These are phyloP conservation scores for Nakataea oryzae DNA, from an alignment of 2,329 filamentous ascomycete genomes.

Conservation along the genomic window DNA sequence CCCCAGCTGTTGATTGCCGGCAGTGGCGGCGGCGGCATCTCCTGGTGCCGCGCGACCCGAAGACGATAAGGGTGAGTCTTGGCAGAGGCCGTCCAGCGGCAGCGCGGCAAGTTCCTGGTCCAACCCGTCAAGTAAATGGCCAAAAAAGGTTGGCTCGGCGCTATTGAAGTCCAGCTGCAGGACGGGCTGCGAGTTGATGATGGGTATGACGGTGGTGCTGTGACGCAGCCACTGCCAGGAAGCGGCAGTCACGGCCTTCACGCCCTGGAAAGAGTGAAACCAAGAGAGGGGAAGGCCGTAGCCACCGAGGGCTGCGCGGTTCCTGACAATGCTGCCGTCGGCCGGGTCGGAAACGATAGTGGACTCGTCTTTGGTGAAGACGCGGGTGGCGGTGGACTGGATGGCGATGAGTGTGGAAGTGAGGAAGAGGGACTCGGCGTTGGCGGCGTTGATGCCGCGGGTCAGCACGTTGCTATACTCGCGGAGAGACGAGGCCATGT, in stretches of 20 bases:
- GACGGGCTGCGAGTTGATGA: conserved; percentile 54
- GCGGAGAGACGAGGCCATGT: conserved; percentile 52
- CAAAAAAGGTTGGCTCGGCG: conserved; percentile 46
- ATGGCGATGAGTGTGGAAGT: conserved; percentile 56
- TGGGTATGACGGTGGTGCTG: conserved; percentile 45
- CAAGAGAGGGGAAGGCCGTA: conserved; percentile 52
- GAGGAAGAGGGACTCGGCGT: conserved; percentile 53
- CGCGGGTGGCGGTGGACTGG: conserved; percentile 52
- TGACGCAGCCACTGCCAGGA: conserved; percentile 54
- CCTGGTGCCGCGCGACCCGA: not conserved
- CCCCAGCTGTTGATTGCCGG: not conserved
- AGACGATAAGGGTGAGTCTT: not conserved
- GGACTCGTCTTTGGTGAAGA: conserved; percentile 47
- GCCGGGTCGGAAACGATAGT: conserved; percentile 1
- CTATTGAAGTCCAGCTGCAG: conserved; percentile 49
- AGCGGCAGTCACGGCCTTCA: conserved; percentile 53
- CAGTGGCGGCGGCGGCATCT: not conserved
- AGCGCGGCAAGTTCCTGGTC: conserved; percentile 40
- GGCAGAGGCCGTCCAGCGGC: conserved; percentile 8
- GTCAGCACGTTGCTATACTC: conserved; percentile 48
- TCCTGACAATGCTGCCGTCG: conserved; percentile 3
- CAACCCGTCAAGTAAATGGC: conserved; percentile 45
- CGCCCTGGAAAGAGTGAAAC: conserved; percentile 59
- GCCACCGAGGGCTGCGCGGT: conserved; percentile 14
- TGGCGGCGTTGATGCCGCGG: conserved; percentile 44